phyloP scores from a whole-genome alignment of 169 alveolate species.

The Toxoplasma gondii region DNA sequence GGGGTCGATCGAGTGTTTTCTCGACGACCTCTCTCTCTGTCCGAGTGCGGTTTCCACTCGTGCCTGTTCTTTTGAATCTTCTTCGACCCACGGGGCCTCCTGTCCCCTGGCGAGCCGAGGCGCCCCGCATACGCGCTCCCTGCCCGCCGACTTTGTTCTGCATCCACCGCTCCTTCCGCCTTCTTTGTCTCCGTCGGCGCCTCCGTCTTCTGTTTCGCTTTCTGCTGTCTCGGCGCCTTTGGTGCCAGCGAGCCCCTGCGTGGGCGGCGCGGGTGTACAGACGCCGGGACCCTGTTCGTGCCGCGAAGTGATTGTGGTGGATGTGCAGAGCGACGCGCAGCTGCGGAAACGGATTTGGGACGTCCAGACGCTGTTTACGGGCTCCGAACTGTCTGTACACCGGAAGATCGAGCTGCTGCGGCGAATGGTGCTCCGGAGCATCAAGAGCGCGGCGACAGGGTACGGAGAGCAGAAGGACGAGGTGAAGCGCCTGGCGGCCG shows the following conservation, averaged over 20 bases:
- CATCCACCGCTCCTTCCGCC: constrained; percentile 7
- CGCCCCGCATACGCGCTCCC: too few relatives aligned
- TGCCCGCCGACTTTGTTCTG: not conserved
- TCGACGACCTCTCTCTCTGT: constrained; percentile 9
- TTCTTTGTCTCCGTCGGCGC: not conserved
- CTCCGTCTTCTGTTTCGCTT: constrained; percentile 2
- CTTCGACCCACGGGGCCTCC: not conserved
- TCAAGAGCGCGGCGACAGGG: not conserved
- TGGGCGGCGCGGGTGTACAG: not conserved
- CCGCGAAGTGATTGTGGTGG: constrained; percentile 51
- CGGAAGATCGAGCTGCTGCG: constrained; percentile 35
- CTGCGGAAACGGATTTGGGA: constrained; percentile 51
- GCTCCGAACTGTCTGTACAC: not conserved
- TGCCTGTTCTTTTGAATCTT: not conserved
- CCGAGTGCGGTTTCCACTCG: not conserved
- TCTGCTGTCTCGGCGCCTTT: not conserved
- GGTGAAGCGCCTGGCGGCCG: constrained; percentile 21
- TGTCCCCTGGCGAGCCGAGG: not conserved
- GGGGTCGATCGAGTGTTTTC: not conserved
- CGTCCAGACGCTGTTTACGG: constrained; percentile 38
- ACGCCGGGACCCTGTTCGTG: constrained; percentile 43
- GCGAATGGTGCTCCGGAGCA: constrained; percentile 27
- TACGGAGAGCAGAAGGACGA: constrained; percentile 25
- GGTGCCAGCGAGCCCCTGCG: not conserved
- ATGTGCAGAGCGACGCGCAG: constrained; percentile 55